Percentiles rank a stretch among this genome's conserved stretches.
phyloP scores from a whole-genome alignment of 2,329 filamentous ascomycete genomes.

The Samsoniella hepiali region DNA sequence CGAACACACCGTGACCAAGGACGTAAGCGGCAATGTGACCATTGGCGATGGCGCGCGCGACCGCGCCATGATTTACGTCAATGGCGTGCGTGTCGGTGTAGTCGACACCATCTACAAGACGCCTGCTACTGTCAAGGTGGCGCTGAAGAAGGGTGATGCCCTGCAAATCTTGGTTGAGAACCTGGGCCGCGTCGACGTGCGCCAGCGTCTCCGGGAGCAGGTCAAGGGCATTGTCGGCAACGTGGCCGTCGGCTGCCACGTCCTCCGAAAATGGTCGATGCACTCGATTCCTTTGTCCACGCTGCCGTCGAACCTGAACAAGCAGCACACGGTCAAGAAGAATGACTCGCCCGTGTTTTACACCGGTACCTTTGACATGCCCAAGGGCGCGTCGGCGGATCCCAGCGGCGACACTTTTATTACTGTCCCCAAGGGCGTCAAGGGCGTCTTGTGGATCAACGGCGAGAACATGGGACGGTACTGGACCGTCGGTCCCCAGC shows the following conservation, averaged over 20 bases:
- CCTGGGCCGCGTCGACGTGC: slow-evolving; percentile 48
- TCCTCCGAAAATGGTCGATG: slow-evolving; percentile 38
- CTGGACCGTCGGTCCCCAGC: slow-evolving; percentile 47
- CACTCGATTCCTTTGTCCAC: slow-evolving; percentile 31
- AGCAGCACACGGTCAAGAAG: slow-evolving; percentile 1
- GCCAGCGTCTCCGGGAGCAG: slow-evolving; percentile 40
- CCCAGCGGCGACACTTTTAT: slow-evolving; percentile 37
- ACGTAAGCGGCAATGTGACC: slow-evolving; percentile 32
- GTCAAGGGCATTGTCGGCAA: slow-evolving; percentile 44
- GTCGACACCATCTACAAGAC: slow-evolving; percentile 44
- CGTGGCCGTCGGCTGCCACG: slow-evolving; percentile 36
- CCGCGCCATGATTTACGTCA: slow-evolving; percentile 47
- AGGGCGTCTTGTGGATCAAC: slow-evolving; percentile 46
- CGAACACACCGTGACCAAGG: slow-evolving; percentile 31
- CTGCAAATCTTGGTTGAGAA: slow-evolving; percentile 48
- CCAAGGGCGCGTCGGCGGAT: slow-evolving; percentile 18
- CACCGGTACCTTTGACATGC: slow-evolving; percentile 29
- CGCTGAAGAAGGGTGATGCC: slow-evolving; percentile 37
- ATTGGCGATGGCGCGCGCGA: slow-evolving; percentile 44
- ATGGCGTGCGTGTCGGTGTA: slow-evolving; percentile 39
- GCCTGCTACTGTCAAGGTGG: slow-evolving; percentile 37
- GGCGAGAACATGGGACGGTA: slow-evolving; percentile 44
- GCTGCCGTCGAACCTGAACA: slow-evolving; percentile 1
- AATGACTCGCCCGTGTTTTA: slow-evolving; percentile 20
- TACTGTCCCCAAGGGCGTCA: slow-evolving; percentile 38